phyloP scores from a whole-genome alignment of 2,329 filamentous ascomycete genomes.

The Colletotrichum echinochloae region DNA sequence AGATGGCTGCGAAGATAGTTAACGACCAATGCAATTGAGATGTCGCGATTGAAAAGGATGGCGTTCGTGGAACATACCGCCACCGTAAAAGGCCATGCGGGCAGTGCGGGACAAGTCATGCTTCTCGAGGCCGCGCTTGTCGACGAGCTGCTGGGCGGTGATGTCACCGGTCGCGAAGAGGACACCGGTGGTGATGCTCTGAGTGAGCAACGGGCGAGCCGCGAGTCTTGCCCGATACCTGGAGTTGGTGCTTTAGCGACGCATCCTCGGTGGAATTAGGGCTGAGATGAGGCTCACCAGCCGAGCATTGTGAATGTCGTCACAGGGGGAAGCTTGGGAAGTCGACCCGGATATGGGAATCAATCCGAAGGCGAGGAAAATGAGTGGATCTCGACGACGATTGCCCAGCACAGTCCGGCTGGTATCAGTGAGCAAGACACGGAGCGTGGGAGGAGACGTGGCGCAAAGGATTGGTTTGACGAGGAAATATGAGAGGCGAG shows the following conservation, averaged over 20 bases:
- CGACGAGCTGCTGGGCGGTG: conserved; percentile 90
- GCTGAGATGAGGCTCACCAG: conserved; percentile 22
- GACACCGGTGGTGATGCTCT: conserved; percentile 89
- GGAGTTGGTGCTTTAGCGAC: conserved; percentile 6
- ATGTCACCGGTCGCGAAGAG: conserved; percentile 94
- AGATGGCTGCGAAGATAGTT: conserved; percentile 68
- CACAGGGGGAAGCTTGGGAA: background rate
- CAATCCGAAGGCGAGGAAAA: background rate
- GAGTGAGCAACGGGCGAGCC: conserved; percentile 86
- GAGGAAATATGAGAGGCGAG: conserved; percentile 1
- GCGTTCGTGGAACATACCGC: conserved; percentile 62
- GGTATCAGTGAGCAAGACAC: background rate
- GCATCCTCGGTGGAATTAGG: background rate
- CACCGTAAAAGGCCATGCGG: conserved; percentile 85
- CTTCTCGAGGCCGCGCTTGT: conserved; percentile 80
- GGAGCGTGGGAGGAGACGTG: conserved; percentile 11
- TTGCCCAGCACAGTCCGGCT: background rate
- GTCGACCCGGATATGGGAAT: background rate
- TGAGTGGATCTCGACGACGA: background rate
- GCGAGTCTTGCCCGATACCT: conserved; percentile 89
- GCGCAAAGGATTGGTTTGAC: conserved; percentile 12
- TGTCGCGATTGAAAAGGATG: background rate
- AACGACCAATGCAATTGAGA: background rate
- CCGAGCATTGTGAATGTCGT: conserved; percentile 36
- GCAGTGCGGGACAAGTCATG: conserved; percentile 80